A percentile compares a stretch with the other conserved stretches of the same genome.
phyloP scores from a whole-genome alignment of 2,329 filamentous ascomycete species.

The Pseudogymnoascus sp. region DNA sequence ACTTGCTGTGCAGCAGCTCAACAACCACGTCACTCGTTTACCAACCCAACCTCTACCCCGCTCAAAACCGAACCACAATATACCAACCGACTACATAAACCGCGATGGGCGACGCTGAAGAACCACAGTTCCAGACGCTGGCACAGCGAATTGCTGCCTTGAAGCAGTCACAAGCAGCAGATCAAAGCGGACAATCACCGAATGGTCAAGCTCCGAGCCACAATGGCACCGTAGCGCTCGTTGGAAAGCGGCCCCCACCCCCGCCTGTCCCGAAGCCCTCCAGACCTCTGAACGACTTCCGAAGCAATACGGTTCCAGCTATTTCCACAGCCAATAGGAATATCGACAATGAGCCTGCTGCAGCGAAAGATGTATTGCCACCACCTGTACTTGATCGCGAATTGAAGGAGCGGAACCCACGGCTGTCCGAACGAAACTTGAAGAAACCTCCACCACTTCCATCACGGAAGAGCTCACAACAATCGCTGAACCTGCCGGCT shows the following conservation, averaged over 20 bases:
- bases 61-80: neutral
- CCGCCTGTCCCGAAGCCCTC: constrained; percentile 18
- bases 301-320: constrained; percentile 30
- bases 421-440: constrained; percentile 22
- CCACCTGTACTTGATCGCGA: constrained; percentile 26
- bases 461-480: constrained; percentile 29
- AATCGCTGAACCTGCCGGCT: constrained; percentile 34
- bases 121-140: constrained; percentile 53
- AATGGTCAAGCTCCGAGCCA: constrained; percentile 32
- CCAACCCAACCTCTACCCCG: neutral
- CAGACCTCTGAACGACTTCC: constrained; percentile 33
- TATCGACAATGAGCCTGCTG: constrained; percentile 23
- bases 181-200: neutral
- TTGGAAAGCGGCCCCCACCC: constrained; percentile 35
- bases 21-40: neutral
- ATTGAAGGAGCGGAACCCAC: constrained; percentile 18
- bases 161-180: constrained; percentile 33
- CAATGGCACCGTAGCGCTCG: constrained; percentile 46
- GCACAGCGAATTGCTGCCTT: constrained; percentile 57
- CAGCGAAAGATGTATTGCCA: constrained; percentile 19
- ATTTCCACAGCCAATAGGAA: constrained; percentile 22
- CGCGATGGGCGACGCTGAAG: constrained; percentile 53
- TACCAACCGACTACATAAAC: neutral
- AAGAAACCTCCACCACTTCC: constrained; percentile 22
- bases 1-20: neutral